Evolutionary conservation across 495 filamentous ascomycete genomes (phyloP), one percentile per base, ranked within the genome.

Genomic region (Hypoxylon trugodes): DNA sequence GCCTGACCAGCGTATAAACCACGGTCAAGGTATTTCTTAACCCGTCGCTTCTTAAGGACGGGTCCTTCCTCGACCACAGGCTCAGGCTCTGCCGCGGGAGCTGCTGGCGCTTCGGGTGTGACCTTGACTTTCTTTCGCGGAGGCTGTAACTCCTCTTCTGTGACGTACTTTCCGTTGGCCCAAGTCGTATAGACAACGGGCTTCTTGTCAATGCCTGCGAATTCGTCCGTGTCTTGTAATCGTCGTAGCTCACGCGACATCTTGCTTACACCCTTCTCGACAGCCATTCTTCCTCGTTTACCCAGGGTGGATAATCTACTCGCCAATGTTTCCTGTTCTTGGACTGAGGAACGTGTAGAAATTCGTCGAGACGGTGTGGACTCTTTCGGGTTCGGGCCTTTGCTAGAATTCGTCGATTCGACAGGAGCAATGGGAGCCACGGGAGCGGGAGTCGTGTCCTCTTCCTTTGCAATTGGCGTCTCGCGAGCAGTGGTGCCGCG

Each of bases 1-100:
- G 90, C 84, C 69, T 97, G 95, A 13, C 94, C 95, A 3, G 91
- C 85, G 69, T 96, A 98, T n/a, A 98, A 75, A 1, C 94, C 94
- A 68, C 92, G 88, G 51, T 82, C 77, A 45, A 93, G 70, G 87
- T 90, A 97, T 32, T 85, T 81, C 80, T 93, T 96, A 32, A 77
- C 73, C 42, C 83, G 76, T 58, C 76, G 74, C 58, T 75, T 76
- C 49, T 77, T 81, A 9, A 65, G 36, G 1, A 66, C 63, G n/a
- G 77, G 68, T 45, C 77, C 77, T 24, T 79, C 74, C 32, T 76
- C 70, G 4, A 61, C 49, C 6, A 30, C 65, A 30, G 67, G 56
- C 59, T 80, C 69, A 19, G 78, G 59, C 54, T 83, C 81, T 28
- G 77, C 66, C 6, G 73, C 69, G 12, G 82, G 13, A 41, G 79